Conservation (phyloP, 352 stramenopile species). For the Phytophthora pluvialis region DNA sequence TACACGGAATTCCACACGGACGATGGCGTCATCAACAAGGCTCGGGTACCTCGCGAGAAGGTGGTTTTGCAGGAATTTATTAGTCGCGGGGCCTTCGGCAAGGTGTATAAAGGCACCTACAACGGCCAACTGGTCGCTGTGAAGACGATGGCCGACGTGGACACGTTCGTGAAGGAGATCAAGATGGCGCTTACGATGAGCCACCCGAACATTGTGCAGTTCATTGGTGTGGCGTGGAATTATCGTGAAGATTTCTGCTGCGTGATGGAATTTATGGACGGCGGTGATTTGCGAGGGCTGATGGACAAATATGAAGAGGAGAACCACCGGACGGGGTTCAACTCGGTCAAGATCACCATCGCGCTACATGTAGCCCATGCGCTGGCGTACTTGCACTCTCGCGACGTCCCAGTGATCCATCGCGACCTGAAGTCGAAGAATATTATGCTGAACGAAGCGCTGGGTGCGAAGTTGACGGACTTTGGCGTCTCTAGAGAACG, state of each 20-base stretch:
- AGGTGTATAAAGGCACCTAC: conserved; percentile 44
- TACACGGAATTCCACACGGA: conserved; percentile 28
- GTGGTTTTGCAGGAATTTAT: conserved; percentile 33
- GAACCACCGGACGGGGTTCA: conserved; percentile 18
- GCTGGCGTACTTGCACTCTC: conserved; percentile 53
- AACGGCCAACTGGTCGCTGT: conserved; percentile 38
- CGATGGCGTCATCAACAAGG: conserved; percentile 27
- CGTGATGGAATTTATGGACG: conserved; percentile 40
- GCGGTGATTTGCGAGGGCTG: conserved; percentile 45
- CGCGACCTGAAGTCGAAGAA: conserved; percentile 41
- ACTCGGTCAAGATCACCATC: conserved; percentile 30
- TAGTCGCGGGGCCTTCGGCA: conserved; percentile 44
- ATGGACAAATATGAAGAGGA: conserved; percentile 37
- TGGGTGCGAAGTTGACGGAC: conserved; percentile 68
- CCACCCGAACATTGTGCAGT: conserved; percentile 42
- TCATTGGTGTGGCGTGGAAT: conserved; percentile 49
- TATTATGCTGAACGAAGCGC: conserved; percentile 42
- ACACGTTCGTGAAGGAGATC: conserved; percentile 45
- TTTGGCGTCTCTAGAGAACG: conserved; percentile 58
- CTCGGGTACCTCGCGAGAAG: conserved; percentile 40
- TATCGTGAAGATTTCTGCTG: conserved; percentile 37
- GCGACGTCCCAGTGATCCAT: conserved; percentile 42
- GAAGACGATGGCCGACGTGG: conserved; percentile 43
- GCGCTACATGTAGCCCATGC: conserved; percentile 45
- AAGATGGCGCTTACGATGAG: conserved; percentile 24